These are phyloP conservation scores for Boletus speciosus DNA, from an alignment of 768 basidiomycete genomes.

Conservation along the genomic window DNA sequence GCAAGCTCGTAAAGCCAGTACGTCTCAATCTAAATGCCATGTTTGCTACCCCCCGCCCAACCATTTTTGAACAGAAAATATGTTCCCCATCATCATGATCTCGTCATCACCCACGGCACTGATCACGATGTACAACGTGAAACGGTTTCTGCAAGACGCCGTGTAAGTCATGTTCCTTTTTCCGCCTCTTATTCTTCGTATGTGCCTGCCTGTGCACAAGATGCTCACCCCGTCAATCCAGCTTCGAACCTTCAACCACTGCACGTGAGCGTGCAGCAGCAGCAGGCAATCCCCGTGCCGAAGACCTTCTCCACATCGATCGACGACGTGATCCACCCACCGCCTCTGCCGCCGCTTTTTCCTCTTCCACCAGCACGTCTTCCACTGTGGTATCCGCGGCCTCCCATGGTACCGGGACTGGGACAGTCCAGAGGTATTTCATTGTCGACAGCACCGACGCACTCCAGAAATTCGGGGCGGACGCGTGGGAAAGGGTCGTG, in stretches of 20 bases:
- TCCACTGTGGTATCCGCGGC: not conserved
- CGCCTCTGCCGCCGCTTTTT: constrained; percentile 19
- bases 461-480: constrained; percentile 84
- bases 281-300: constrained; percentile 70
- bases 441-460: constrained; percentile 93
- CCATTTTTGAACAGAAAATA: constrained; percentile 46
- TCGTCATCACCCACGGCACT: constrained; percentile 91
- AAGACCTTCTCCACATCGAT: constrained; percentile 86
- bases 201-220: not conserved
- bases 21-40: constrained; percentile 21
- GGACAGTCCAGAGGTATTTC: constrained; percentile 61
- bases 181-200: too few relatives aligned
- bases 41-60: not conserved
- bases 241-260: constrained; percentile 73
- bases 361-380: constrained; percentile 10
- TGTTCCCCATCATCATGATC: constrained; percentile 95
- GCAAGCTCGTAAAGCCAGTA: constrained; percentile 68
- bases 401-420: constrained; percentile 23
- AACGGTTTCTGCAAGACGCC: constrained; percentile 88
- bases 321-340: constrained; percentile 61
- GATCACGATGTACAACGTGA: constrained; percentile 97
- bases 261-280: constrained; percentile 65
- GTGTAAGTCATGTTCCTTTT: constrained; percentile 43
- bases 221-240: constrained; percentile 18
- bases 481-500: constrained; percentile 95